A percentile compares a stretch with the other conserved stretches of the same genome.
phyloP scores from a whole-genome alignment of 176 grass and related monocot species.

The Pontederia crassipes region DNA sequence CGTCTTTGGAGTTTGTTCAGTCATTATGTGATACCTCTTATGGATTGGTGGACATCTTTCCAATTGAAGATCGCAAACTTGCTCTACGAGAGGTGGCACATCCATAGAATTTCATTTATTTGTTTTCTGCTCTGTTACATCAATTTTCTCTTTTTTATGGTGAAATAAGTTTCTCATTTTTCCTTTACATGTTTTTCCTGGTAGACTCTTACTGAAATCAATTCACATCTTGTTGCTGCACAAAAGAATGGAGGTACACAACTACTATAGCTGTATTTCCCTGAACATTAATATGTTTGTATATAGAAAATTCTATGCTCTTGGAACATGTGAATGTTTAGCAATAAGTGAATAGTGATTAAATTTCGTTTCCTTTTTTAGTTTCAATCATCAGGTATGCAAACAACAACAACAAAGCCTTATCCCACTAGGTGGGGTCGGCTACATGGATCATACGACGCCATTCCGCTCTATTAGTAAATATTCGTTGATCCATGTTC shows the following conservation, averaged over 20 bases:
- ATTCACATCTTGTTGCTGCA: slow-evolving; percentile 62
- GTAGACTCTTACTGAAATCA: slow-evolving; percentile 49
- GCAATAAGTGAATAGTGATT: too few species aligned
- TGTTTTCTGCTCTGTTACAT: neutral
- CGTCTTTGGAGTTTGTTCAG: slow-evolving; percentile 91
- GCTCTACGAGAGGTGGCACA: slow-evolving; percentile 68
- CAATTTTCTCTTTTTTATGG: slow-evolving; percentile 8
- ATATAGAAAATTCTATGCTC: too few species aligned
- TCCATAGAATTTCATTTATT: neutral
- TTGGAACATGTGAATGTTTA: too few species aligned
- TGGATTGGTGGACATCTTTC: slow-evolving; percentile 91
- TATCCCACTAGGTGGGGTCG: too few species aligned
- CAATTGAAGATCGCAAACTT: slow-evolving; percentile 92
- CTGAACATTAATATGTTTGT: too few species aligned
- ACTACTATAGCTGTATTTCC: neutral
- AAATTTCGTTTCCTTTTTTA: too few species aligned
- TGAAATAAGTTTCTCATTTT: neutral
- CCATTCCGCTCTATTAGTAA: too few species aligned
- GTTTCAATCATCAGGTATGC: too few species aligned
- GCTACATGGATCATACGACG: too few species aligned
- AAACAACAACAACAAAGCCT: too few species aligned
- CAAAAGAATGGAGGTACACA: slow-evolving; percentile 90
- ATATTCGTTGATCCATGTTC: too few species aligned
- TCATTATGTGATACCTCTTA: slow-evolving; percentile 94
- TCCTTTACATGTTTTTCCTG: neutral